Base-by-base conservation (phyloP, 495 filamentous ascomycete genomes). In the Parathielavia appendiculata region DNA sequence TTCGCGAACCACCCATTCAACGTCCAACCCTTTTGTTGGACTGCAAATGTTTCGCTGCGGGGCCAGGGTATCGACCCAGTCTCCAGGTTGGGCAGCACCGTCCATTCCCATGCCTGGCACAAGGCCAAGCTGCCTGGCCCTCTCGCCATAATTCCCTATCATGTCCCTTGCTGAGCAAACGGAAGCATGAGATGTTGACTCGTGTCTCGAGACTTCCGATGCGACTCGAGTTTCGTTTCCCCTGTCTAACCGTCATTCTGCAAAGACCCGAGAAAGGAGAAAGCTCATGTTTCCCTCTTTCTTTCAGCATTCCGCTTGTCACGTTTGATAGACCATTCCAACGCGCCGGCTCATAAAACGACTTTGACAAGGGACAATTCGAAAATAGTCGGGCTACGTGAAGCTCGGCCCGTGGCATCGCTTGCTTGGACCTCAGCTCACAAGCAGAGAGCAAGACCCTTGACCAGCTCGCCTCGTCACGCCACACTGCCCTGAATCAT, bases 401-500 rank as follows among this genome's bases (percentile, higher is more conserved):
- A 54, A 45, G 54, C 54, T 50, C 45, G 45, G 23, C 36, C 49
- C 44, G 55, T 62, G 60, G 46, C 51, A 49, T 39, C 17, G 46
- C 56, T 61, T 65, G 58, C 58, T 65, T 65, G 62, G 62, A 57
- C 41, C 46, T 55, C 54, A 56, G 50, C 55, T 53, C 43, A 46
- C 48, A 6, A 40, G 22, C 26, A 30, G 26, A 30, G 6, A 30
- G 26, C 2, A 45, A 40, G n/a, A 52, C 26, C 59, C 59, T 50
- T 56, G 58, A 20, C 43, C 48, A 44, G 34, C 56, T 51, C 52
- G 55, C 63, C 59, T 51, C 36, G 57, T 59, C 59, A 57, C 59
- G 56, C 59, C 56, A 58, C 59, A 57, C 53, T 43, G 32, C 54
- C 51, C 55, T 34, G 23, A 47, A 40, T n/a, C 51, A 34, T 17